These are phyloP conservation scores for Nakazawaea laoshanensis DNA, from an alignment of 805 yeast genomes.

Conservation along the genomic window DNA sequence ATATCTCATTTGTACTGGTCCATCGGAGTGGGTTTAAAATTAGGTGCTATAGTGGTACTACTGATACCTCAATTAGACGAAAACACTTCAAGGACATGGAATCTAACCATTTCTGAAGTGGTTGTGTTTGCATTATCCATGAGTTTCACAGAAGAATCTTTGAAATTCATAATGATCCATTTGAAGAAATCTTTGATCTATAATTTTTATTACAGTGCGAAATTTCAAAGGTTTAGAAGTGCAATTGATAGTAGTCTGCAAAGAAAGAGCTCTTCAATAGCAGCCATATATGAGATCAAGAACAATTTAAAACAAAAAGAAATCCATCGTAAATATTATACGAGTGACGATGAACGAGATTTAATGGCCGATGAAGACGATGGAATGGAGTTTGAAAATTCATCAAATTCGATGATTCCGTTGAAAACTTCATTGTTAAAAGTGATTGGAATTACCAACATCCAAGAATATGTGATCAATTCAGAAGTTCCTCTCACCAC, in stretches of 20 bases:
- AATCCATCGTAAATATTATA: slow-evolving; percentile 4
- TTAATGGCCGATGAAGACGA: background rate
- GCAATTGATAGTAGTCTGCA: slow-evolving; percentile 1
- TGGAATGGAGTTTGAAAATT: background rate
- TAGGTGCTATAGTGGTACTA: background rate
- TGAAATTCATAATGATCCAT: background rate
- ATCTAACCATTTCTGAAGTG: background rate
- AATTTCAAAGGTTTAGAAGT: background rate
- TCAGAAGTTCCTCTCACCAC: slow-evolving; percentile 1
- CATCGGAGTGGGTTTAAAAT: background rate
- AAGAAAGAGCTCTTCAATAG: slow-evolving; percentile 4
- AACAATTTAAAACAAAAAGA: slow-evolving; percentile 4
- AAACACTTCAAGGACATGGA: slow-evolving; percentile 1
- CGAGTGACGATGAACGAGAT: slow-evolving; percentile 1
- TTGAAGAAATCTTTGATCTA: background rate
- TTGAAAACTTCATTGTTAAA: too few relatives aligned
- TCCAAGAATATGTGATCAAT: slow-evolving; percentile 4
- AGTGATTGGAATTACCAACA: slow-evolving; percentile 5
- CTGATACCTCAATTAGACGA: slow-evolving; percentile 6
- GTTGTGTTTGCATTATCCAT: background rate
- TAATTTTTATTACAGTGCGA: background rate
- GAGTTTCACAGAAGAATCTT: background rate
- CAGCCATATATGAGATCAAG: slow-evolving; percentile 4
- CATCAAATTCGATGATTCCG: too few relatives aligned
- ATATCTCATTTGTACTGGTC: slow-evolving; percentile 5